Conservation (phyloP, 768 basidiomycete species). For the Boletellus sp. region DNA sequence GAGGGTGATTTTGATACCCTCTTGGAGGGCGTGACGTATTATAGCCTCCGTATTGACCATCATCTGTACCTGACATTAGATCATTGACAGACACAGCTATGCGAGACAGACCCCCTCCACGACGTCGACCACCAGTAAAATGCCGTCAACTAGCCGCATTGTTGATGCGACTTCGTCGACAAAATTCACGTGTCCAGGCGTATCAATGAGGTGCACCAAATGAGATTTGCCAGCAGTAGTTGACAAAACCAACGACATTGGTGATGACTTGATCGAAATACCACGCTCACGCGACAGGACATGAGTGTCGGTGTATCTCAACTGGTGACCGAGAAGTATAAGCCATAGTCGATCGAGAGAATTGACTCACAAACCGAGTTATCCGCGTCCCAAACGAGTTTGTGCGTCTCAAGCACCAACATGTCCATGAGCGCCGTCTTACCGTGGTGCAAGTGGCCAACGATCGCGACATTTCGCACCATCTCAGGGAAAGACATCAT, state of each 20-base stretch:
- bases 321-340: constrained; percentile 42
- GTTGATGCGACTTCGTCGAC: constrained; percentile 94
- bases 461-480: constrained; percentile 94
- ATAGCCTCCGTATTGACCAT: constrained; percentile 92
- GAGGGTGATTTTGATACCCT: constrained; percentile 84
- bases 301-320: constrained; percentile 96
- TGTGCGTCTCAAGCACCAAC: constrained; percentile 96
- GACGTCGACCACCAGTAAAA: constrained; percentile 94
- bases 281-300: constrained; percentile 81
- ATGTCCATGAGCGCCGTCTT: constrained; percentile 97
- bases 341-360: constrained; percentile 14
- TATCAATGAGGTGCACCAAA: constrained; percentile 91
- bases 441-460: constrained; percentile 96
- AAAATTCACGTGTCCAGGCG: constrained; percentile 98
- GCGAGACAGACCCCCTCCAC: constrained; percentile 81
- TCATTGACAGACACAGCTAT: constrained; percentile 1
- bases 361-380: constrained; percentile 56
- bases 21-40: constrained; percentile 85
- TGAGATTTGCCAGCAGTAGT: constrained; percentile 90
- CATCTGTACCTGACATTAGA: constrained; percentile 44
- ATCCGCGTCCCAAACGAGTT: constrained; percentile 91
- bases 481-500: constrained; percentile 90
- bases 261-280: constrained; percentile 95
- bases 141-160: constrained; percentile 84
- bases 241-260: constrained; percentile 88